Percentiles rank a stretch among this genome's conserved stretches.
phyloP scores from a whole-genome alignment of 192 early-diverging fungal genomes.

The Chytriomyces sp. region DNA sequence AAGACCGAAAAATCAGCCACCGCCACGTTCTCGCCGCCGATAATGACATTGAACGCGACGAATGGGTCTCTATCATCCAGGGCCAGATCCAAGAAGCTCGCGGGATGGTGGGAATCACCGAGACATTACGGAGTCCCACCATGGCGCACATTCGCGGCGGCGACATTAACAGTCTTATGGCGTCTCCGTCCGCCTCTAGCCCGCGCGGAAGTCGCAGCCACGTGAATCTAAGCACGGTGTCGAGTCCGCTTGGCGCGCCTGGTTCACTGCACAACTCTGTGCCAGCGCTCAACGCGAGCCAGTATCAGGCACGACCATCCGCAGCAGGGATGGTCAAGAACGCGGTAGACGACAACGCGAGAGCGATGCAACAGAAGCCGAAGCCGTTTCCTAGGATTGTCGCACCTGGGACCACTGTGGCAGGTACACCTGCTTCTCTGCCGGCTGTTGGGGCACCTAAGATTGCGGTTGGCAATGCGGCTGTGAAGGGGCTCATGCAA shows the following conservation, averaged over 20 bases:
- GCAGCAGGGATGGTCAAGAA: conserved; percentile 9
- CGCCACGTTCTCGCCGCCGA: conserved; percentile 86
- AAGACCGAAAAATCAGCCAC: conserved; percentile 58
- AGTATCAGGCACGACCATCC: neutral
- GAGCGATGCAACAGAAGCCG: conserved; percentile 54
- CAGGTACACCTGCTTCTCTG: neutral
- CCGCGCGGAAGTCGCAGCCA: neutral
- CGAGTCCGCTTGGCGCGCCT: neutral
- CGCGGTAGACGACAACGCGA: conserved; percentile 50
- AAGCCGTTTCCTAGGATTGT: conserved; percentile 32
- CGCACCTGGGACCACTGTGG: neutral
- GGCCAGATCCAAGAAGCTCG: conserved; percentile 51
- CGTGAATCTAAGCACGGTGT: neutral
- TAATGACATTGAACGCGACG: conserved; percentile 86
- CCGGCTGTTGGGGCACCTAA: neutral
- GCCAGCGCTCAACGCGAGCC: neutral
- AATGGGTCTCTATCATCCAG: conserved; percentile 79
- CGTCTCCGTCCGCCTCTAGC: neutral
- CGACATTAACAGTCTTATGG: neutral
- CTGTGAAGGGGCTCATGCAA: conserved; percentile 10
- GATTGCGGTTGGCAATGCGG: neutral
- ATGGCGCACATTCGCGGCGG: neutral
- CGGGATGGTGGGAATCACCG: conserved; percentile 4
- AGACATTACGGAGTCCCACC: neutral
- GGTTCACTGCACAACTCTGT: neutral